Evolutionary conservation across 192 early-diverging fungal species (phyloP), one percentile per base, ranked within the genome.

Genomic region (Podila epigama): DNA sequence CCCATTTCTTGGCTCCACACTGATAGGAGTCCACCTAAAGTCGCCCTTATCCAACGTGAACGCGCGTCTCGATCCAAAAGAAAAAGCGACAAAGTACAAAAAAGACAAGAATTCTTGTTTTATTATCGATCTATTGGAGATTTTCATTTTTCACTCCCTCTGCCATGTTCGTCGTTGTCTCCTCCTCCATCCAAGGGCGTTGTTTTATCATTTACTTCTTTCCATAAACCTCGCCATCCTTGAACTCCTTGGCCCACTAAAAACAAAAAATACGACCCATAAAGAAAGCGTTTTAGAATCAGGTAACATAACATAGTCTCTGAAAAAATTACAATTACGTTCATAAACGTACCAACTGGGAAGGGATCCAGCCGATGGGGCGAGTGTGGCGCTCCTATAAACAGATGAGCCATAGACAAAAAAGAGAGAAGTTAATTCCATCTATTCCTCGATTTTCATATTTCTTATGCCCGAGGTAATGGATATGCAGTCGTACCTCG

Each of bases 181-280:
- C 20, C 41, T 44, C 3, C 16, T 6, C 20, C 20, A 15, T 48
- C 44, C n/a, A n/a, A n/a, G n/a, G 25, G 44, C 44, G 7, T 48
- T 44, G 16, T 44, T 9, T 61, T 27, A 20, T 54, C 40, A 1
- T 77, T 63, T 68, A 77, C 66, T 77, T 77, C 73, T 77, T 77
- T 77, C 73, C 73, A 27, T 77, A 77, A 56, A 63, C 48, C 66
- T 77, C 73, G 55, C 73, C 73, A 37, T 77, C 73, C 54, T 57
- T 25, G 73, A 77, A 77, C 66, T 77, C 73, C 66, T 77, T 77
- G 35, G 73, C 60, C 73, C 73, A 77, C 73, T 77, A 75, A 33
- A 3, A 20, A 7, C 3, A 53, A 29, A 51, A 4, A 11, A n/a
- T n/a, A n/a, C n/a, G n/a, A n/a, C n/a, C n/a, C 27, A 25, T 28